Percentiles rank a stretch among this genome's conserved stretches.
These are phyloP conservation scores for Clarireedia sp. DNA, from an alignment of 2,329 filamentous ascomycete species.

Conservation along the genomic window DNA sequence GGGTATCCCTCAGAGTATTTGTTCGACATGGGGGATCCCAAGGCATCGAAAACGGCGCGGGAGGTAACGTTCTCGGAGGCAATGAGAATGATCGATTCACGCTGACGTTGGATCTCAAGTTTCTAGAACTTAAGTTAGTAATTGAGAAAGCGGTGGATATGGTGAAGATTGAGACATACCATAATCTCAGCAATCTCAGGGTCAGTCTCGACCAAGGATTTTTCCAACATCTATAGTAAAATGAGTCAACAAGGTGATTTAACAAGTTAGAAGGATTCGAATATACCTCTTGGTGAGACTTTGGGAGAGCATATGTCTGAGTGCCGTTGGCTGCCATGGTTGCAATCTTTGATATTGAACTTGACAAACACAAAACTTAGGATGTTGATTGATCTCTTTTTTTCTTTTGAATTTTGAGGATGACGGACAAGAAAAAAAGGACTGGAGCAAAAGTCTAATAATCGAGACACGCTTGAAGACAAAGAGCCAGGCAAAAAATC, in stretches of 20 bases:
- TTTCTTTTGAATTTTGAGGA: neutral
- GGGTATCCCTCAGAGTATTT: constrained; percentile 99
- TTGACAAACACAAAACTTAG: neutral
- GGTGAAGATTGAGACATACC: constrained; percentile 48
- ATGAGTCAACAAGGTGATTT: constrained; percentile 15
- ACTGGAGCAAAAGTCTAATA: neutral
- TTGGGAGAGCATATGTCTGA: constrained; percentile 50
- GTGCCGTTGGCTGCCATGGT: constrained; percentile 16
- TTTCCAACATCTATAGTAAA: constrained; percentile 76
- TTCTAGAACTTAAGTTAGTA: constrained; percentile 44
- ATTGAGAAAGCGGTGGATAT: neutral
- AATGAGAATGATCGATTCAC: constrained; percentile 97
- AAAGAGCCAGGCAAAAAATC: neutral
- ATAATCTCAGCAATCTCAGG: constrained; percentile 95
- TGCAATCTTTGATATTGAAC: constrained; percentile 2
- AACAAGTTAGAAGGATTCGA: neutral
- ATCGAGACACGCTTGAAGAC: too few relatives aligned
- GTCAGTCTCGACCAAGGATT: constrained; percentile 83
- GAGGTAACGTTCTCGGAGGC: constrained; percentile 99
- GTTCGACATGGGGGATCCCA: constrained; percentile 93
- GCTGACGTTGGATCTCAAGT: constrained; percentile 91
- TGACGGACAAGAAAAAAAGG: neutral
- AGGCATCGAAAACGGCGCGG: constrained; percentile 92
- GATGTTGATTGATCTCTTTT: neutral
- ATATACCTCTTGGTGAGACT: constrained; percentile 58